Base-by-base conservation (phyloP, 345 rosid genomes). In the Psidium guajava region DNA sequence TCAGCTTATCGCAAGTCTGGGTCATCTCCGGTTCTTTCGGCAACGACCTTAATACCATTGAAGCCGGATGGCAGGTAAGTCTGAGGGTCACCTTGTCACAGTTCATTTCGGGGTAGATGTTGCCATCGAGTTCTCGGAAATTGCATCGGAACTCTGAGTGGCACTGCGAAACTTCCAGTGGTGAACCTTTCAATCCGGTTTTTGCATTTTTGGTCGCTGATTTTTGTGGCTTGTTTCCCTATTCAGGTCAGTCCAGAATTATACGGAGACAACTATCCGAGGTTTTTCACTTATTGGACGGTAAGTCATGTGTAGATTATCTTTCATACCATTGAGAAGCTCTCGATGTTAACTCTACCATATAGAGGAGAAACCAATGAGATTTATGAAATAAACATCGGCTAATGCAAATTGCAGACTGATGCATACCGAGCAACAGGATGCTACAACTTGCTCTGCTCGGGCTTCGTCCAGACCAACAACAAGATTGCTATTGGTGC, bases 401-500 rank as follows among this genome's bases (percentile, higher is more conserved):
- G 18, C 47, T 69, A 18, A 64, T 69, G 25, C 80, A 69, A 74
- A 54, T 89, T 54, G 73, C 95, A 97, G 99, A 93, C 94, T n/a
- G 99, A 97, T 91, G 98, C 99, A 82, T 97, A 97, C 89, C 99
- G 91, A 91, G 95, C 99, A 83, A 97, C 99, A 11, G 99, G 99
- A 81, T 97, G 99, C 91, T 97, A 97, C 94, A 97, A 97, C 90
- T 90, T 97, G 89, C 93, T 97, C 28, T 97, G 99, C 89, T 95
- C 99, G 9, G 99, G 99, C n/a, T 96, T 97, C 87, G 94, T 97
- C 82, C 99, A 97, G 88, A 97, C 98, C 86, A 96, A 93, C 91
- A 96, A 89, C 87, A 93, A 89, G 91, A 91, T 97, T 87, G 98
- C 99, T 42, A 97, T 97, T 82, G 99, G 99, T 54, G 99, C 99